A percentile compares a stretch with the other conserved stretches of the same genome.
phyloP scores from a whole-genome alignment of 768 basidiomycete species.

The Lanmaoa rubissima region DNA sequence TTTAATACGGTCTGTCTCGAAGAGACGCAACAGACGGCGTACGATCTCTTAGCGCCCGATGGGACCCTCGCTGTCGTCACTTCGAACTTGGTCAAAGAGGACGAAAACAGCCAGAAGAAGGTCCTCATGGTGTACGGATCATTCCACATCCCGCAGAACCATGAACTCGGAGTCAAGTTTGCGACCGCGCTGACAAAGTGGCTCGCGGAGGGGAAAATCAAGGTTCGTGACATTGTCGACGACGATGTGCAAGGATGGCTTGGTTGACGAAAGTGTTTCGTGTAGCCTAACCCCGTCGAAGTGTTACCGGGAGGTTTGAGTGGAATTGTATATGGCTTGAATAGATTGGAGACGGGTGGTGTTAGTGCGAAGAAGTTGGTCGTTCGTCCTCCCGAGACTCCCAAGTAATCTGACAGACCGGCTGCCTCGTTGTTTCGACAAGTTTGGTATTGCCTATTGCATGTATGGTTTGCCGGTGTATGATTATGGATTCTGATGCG shows the following conservation, averaged over 20 bases:
- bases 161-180: constrained; percentile 12
- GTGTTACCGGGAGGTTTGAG: constrained; percentile 37
- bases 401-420: not conserved
- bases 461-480: not conserved
- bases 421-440: not conserved
- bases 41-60: constrained; percentile 29
- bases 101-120: not conserved
- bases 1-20: constrained; percentile 30
- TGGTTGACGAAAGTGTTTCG: not conserved
- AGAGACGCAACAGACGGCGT: constrained; percentile 33
- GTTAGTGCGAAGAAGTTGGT: constrained; percentile 43
- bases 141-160: constrained; percentile 5
- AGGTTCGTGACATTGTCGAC: constrained; percentile 1
- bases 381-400: constrained; percentile 20
- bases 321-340: constrained; percentile 32
- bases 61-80: constrained; percentile 28
- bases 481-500: not conserved
- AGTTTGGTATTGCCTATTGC: not conserved
- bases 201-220: constrained; percentile 21
- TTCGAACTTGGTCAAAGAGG: not conserved
- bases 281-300: constrained; percentile 38
- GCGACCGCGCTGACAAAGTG: constrained; percentile 14
- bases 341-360: constrained; percentile 25
- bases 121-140: constrained; percentile 7
- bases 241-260: not conserved